A percentile compares a stretch with the other conserved stretches of the same genome.
Conservation (phyloP, 306 rosid genomes). For the Trichosanthes cucumerina region DNA sequence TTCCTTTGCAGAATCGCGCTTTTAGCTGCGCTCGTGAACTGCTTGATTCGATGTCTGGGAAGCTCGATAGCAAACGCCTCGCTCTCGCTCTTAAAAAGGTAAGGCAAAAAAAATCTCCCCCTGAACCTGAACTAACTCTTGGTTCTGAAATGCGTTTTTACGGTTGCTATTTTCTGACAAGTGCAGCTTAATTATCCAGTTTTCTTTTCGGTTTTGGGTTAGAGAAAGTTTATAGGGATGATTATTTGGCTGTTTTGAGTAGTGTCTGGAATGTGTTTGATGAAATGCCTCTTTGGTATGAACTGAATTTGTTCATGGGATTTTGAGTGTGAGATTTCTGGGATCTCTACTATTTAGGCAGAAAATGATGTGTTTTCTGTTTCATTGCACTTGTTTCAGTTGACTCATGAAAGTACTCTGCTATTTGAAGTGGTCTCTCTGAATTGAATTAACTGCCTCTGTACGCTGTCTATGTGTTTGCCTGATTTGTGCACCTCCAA, state of each 20-base stretch:
- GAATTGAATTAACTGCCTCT: conserved; percentile 2
- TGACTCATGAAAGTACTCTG: not conserved
- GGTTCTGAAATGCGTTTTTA: not conserved
- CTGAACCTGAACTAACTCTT: not conserved
- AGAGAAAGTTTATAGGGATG: not conserved
- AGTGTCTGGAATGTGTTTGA: not conserved
- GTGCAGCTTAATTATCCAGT: not conserved
- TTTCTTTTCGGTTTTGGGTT: not conserved
- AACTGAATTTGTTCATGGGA: not conserved
- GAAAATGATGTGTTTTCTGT: not conserved
- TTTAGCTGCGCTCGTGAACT: conserved; percentile 62
- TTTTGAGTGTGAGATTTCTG: not conserved
- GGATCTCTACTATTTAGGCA: not conserved
- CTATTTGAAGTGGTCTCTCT: not conserved
- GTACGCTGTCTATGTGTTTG: not conserved
- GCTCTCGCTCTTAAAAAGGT: conserved; percentile 93
- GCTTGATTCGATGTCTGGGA: conserved; percentile 67
- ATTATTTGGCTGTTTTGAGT: not conserved
- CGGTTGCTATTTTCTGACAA: not conserved
- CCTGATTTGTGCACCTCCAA: not conserved
- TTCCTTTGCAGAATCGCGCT: conserved; percentile 57
- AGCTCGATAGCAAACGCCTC: conserved; percentile 70
- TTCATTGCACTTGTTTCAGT: not conserved
- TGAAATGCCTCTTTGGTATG: not conserved
- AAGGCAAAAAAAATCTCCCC: too few relatives aligned